A percentile compares a stretch with the other conserved stretches of the same genome.
Conservation (phyloP, 2,329 filamentous ascomycete genomes). For the Pestalotiopsis sp. region DNA sequence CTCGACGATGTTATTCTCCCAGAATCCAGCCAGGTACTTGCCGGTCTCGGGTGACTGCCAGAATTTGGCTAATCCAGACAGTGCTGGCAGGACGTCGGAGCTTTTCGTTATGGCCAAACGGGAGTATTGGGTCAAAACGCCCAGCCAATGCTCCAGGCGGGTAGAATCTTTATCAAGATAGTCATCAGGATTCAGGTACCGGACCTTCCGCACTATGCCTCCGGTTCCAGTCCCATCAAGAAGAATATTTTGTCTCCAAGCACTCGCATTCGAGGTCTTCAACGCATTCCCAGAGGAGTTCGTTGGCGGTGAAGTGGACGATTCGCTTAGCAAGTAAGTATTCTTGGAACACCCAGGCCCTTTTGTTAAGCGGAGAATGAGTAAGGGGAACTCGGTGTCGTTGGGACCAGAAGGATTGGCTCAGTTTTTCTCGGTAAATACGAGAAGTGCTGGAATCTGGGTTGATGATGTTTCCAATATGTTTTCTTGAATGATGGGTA, state of each 20-base stretch:
- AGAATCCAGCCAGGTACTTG: neutral
- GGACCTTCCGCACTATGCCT: neutral
- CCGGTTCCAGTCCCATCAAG: neutral
- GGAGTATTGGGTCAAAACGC: neutral
- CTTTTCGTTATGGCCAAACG: neutral
- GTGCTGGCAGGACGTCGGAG: neutral
- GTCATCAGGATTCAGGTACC: neutral
- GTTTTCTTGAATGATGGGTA: neutral
- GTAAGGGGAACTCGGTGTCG: neutral
- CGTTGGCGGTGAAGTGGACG: neutral
- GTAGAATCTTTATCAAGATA: neutral
- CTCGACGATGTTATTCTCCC: neutral
- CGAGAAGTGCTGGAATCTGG: neutral
- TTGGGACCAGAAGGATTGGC: neutral
- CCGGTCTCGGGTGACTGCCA: neutral
- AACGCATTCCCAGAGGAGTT: neutral
- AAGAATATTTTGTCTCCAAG: neutral
- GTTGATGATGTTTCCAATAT: neutral
- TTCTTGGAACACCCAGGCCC: neutral
- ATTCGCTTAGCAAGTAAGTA: neutral
- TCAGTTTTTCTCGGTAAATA: neutral
- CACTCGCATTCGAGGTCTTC: neutral
- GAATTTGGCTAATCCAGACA: neutral
- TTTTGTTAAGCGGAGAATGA: neutral
- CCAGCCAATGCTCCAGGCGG: neutral